These are phyloP conservation scores for Blastocystis sp. DNA, from an alignment of 352 stramenopile genomes.

Conservation along the genomic window DNA sequence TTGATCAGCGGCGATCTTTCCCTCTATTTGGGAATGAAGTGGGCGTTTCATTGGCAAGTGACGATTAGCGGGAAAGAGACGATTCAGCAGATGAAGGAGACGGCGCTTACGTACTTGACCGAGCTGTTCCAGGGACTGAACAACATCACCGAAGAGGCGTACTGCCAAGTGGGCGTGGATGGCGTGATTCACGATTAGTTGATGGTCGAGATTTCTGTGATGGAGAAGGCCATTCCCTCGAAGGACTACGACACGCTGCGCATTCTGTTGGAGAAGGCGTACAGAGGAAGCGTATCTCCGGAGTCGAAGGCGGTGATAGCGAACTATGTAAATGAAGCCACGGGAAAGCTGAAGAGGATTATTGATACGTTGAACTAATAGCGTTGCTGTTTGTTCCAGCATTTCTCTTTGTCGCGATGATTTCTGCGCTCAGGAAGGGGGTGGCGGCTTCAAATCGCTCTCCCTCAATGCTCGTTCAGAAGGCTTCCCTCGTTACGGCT, in stretches of 20 bases:
- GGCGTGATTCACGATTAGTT: background rate
- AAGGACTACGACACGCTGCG: background rate
- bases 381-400: conserved; percentile 33
- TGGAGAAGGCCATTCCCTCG: conserved; percentile 55
- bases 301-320: conserved; percentile 37
- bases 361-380: conserved; percentile 68
- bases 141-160: conserved; percentile 34
- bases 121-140: conserved; percentile 32
- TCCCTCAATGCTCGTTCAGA: background rate
- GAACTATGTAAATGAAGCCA: conserved; percentile 43
- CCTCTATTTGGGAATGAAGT: conserved; percentile 32
- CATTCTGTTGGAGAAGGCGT: conserved; percentile 37
- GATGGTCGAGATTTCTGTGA: conserved; percentile 29
- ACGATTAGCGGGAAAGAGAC: background rate
- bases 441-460: background rate
- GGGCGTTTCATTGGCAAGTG: background rate
- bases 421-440: background rate
- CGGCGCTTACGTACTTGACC: background rate
- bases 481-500: conserved; percentile 77
- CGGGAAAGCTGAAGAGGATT: conserved; percentile 39
- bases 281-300: background rate
- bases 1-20: conserved; percentile 46
- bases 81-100: background rate
- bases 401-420: background rate
- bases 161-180: conserved; percentile 21